Evolutionary conservation across 106 monocot genomes (phyloP).

Genomic region (Allium sativum): DNA sequence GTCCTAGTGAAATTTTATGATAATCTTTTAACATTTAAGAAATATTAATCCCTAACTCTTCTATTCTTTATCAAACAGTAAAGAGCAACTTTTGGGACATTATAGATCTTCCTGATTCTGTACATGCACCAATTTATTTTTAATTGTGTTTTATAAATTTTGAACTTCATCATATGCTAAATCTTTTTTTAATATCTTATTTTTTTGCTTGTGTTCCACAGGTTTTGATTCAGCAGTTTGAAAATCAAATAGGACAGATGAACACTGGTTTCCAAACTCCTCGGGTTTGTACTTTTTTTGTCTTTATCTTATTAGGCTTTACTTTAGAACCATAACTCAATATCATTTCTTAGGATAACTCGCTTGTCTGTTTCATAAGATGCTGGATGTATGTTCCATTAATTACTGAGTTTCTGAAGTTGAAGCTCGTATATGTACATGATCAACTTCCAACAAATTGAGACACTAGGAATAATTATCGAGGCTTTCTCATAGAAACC

Average conservation of each 20-base stretch:
- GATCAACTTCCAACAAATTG: background rate
- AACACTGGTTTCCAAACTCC: slow-evolving; percentile 33
- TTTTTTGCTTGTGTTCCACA: slow-evolving; percentile 1
- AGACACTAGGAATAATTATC: background rate
- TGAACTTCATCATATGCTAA: background rate
- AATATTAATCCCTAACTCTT: background rate
- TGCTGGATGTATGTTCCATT: too few species aligned
- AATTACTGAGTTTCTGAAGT: too few species aligned
- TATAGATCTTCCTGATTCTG: slow-evolving; percentile 33
- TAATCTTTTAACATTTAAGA: background rate
- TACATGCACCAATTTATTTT: slow-evolving; percentile 13
- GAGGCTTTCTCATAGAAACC: too few species aligned
- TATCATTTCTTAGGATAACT: background rate
- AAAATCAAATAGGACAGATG: slow-evolving; percentile 17
- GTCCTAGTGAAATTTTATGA: slow-evolving; percentile 10
- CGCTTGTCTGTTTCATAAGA: background rate
- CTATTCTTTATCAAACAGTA: slow-evolving; percentile 28
- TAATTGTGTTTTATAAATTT: background rate
- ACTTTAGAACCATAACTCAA: too few species aligned
- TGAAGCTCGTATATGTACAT: too few species aligned
- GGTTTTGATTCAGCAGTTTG: slow-evolving; percentile 18
- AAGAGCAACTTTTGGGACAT: slow-evolving; percentile 29
- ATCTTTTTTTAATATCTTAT: background rate
- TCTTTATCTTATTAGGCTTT: too few species aligned
- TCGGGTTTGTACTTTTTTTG: slow-evolving; percentile 25